phyloP scores from a whole-genome alignment of 2,329 filamentous ascomycete species.

The Colletotrichum lupini region DNA sequence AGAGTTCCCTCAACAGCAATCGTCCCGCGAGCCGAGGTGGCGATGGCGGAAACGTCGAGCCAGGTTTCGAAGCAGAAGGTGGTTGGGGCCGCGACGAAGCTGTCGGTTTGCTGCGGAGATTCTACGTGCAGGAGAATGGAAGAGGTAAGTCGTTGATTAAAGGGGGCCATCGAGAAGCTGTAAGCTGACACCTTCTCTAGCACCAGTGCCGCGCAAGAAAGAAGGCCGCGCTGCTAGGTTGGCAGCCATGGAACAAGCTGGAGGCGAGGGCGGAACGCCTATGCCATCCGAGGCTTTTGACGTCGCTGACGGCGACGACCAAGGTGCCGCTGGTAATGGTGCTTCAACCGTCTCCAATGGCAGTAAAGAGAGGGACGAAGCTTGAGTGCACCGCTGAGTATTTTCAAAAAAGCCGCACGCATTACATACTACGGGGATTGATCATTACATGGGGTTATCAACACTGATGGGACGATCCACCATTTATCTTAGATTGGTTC shows the following conservation, averaged over 20 bases:
- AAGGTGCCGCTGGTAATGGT: not conserved
- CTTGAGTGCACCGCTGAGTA: not conserved
- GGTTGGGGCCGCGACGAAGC: slow-evolving; percentile 93
- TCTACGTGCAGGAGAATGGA: slow-evolving; percentile 98
- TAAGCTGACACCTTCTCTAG: slow-evolving; percentile 43
- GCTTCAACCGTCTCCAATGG: not conserved
- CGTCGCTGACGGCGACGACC: not conserved
- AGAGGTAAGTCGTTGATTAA: slow-evolving; percentile 69
- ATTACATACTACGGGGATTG: not conserved
- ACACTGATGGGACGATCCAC: not conserved
- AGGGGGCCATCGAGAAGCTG: slow-evolving; percentile 18
- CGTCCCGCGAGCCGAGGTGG: slow-evolving; percentile 47
- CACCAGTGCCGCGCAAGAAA: slow-evolving; percentile 65
- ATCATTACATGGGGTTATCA: not conserved
- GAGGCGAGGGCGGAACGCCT: slow-evolving; percentile 5
- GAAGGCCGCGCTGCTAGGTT: slow-evolving; percentile 65
- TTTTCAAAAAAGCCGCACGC: not conserved
- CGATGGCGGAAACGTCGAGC: slow-evolving; percentile 78
- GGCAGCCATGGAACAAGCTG: slow-evolving; percentile 53
- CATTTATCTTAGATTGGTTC: slow-evolving; percentile 2
- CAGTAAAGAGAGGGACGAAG: not conserved
- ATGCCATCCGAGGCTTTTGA: not conserved
- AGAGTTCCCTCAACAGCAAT: not conserved
- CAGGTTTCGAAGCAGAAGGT: slow-evolving; percentile 83
- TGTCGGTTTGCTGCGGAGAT: slow-evolving; percentile 89